Evolutionary conservation across 192 early-diverging fungal genomes (phyloP).

Genomic region (Allomyces macrogynus): DNA sequence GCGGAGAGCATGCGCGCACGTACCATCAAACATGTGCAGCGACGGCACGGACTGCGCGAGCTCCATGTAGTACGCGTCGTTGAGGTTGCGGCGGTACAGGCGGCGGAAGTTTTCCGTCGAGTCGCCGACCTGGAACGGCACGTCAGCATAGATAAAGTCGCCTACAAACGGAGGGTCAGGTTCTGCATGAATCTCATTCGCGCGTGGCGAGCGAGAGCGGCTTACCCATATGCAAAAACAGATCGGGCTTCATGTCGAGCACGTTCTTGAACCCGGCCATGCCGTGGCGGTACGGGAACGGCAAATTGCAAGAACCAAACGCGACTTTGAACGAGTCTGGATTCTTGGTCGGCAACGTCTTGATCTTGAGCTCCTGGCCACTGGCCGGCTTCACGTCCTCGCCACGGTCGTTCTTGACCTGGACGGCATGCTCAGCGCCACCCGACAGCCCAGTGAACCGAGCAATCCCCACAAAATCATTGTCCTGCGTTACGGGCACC

Average conservation of each 20-base stretch:
- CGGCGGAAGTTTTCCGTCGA: conserved; percentile 17
- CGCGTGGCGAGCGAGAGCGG: neutral
- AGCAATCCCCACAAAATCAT: neutral
- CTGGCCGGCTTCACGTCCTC: neutral
- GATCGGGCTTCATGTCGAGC: neutral
- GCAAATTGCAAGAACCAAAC: neutral
- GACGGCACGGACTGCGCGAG: conserved; percentile 18
- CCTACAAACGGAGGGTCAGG: too few species aligned
- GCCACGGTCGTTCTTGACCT: neutral
- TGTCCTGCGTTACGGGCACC: neutral
- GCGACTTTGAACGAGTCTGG: neutral
- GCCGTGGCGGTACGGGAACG: neutral
- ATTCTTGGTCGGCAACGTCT: neutral
- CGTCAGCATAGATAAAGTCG: conserved; percentile 30
- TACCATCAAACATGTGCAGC: conserved; percentile 21
- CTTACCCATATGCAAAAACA: neutral
- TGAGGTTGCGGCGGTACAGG: conserved; percentile 23
- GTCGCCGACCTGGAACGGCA: conserved; percentile 20
- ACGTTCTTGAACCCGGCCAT: neutral
- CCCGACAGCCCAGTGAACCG: too few species aligned
- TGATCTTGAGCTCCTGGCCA: too few species aligned
- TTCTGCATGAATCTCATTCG: too few species aligned
- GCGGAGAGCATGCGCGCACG: too few species aligned
- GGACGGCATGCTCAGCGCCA: too few species aligned
- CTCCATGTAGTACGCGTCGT: conserved; percentile 11